Evolutionary conservation across 2,329 filamentous ascomycete genomes (phyloP), one percentile per base, ranked within the genome.

Genomic region (Colletotrichum tropicicola): DNA sequence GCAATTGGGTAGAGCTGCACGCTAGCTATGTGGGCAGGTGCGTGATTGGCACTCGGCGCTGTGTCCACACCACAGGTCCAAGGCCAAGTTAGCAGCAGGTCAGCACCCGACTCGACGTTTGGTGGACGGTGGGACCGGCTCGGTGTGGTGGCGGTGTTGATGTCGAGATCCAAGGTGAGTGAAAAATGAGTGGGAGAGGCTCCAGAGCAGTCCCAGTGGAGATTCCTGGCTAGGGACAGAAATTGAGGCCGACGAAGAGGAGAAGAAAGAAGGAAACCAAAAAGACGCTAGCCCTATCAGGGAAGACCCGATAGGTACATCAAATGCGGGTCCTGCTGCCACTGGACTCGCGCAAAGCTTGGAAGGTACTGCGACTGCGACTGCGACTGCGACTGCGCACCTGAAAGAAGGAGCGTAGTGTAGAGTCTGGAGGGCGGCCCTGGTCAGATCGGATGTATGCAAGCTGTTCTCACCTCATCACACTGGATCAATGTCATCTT

Each of bases 11-110:
- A 21, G 45, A 48, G 48, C 48, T 67, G 43, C 52, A 45, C 47
- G 25, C 35, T 21, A 23, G 28, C 30, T 28, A n/a, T 59, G 60
- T 64, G 64, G 64, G 48, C 60, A 45, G 27, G 27, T 45, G 30
- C 43, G 41, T 65, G 41, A 65, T 32, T 55, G 64, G 54, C 37
- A 63, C 49, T 49, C 19, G 10, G 48, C 48, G 41, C 17, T 60
- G 41, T 43, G 60, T 54, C 56, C 56, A 54, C 43, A 48, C 32
- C 41, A 28, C 35, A 41, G 49, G 10, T 35, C 43, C 27, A 19
- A 35, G 23, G 28, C 47, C 15, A 44, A n/a, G 52, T 27, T 25
- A 43, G 43, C n/a, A 35, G 41, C 28, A 7, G 43, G 41, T 27
- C 13, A 23, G 23, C 13, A 7, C 9, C 30, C 25, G 44, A 37